Base-by-base conservation (phyloP, 352 stramenopile genomes). In the Globisporangium canariense region DNA sequence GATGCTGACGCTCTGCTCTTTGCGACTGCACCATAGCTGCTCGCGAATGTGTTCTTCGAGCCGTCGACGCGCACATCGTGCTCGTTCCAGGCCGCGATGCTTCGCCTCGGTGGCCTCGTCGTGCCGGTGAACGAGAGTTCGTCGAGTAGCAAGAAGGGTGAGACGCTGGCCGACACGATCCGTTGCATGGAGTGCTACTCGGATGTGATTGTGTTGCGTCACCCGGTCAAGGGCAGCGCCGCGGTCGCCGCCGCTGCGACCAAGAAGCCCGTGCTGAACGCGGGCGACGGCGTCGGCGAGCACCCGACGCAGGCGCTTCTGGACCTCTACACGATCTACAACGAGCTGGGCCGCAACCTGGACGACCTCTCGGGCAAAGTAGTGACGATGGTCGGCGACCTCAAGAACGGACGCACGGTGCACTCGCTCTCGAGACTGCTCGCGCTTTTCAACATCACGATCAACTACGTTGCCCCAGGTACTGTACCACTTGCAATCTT, bases 301-400 rank as follows among this genome's bases (percentile, higher is more conserved):
- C 98, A 99, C 86, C 98, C 98, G 28, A 99, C 97, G 13, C 98
- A 99, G 71, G 97, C 97, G 38, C 79, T 99, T 56, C 88, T 99
- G 71, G 98, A 99, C 76, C 68, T 99, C 30, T 99, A 98, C 79
- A 99, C 96, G 40, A 98, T 99, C 66, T 90, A 92, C 65, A 91
- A 87, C 62, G 89, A 98, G 76, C 75, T 97, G 18, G 82, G 81
- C 28, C 77, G 84, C 36, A 54, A 64, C 47, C 62, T 87, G 11
- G 73, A 79, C 38, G 78, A 79, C 28, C 67, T 96, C 16, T 68
- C 82, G 52, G 81, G 83, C 56, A 97, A 98, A 67, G 90, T 95
- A 40, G 83, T 99, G 38, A 98, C 97, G 11, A 92, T 99, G 79
- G 85, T 99, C 20, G 97, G 98, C 34, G 98, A 99, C 80, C 89